Base-by-base conservation (phyloP, 768 basidiomycete species). In the Pleurotus eryngii region DNA sequence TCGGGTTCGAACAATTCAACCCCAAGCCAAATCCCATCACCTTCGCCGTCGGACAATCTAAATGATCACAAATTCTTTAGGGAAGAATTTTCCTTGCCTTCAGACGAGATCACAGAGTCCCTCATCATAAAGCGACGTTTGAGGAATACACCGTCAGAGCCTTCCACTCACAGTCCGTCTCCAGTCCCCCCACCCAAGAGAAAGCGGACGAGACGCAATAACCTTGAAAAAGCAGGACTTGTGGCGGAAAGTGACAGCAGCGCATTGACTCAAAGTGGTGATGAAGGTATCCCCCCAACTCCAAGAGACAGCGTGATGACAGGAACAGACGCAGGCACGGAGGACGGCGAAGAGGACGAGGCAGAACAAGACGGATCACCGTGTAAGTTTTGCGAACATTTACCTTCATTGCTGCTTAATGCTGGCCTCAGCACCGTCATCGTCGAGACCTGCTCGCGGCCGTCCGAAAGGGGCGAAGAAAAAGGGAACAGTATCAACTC, bases 201-300 rank as follows among this genome's bases (percentile, higher is more conserved):
- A 20, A 56, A 56, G 27, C 43, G 55, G 2, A 75, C 74, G 62
- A 76, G 71, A 35, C 76, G 77, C 43, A 82, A 79, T 20, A 84
- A 83, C 62, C 76, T 82, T 5, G 81, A 85, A 57, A 74, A 87
- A 72, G 87, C 89, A 0, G 89, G 89, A 0, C 70, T 91, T n/a
- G 81, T 91, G 2, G 84, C 83, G 12, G 89, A 92, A 64, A 92
- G 90, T 65, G 90, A 92, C 61, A 90, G 88, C 64, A 92, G 90
- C 61, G 90, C 87, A 24, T 68, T 92, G 64, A 92, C 90, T 3
- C 89, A 92, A 68, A 91, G 89, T 59, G 89, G 84, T 5, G 90
- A 92, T 56, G 90, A 92, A 65, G 82, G 77, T 46, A 73, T 70
- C 4, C 74, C 70, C 15, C 83, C 80, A 22, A 86, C 85, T 7